Percentiles rank a stretch among this genome's conserved stretches.
Evolutionary conservation across 139 green algal genomes (phyloP).

Genomic region (Chlorella sp.): DNA sequence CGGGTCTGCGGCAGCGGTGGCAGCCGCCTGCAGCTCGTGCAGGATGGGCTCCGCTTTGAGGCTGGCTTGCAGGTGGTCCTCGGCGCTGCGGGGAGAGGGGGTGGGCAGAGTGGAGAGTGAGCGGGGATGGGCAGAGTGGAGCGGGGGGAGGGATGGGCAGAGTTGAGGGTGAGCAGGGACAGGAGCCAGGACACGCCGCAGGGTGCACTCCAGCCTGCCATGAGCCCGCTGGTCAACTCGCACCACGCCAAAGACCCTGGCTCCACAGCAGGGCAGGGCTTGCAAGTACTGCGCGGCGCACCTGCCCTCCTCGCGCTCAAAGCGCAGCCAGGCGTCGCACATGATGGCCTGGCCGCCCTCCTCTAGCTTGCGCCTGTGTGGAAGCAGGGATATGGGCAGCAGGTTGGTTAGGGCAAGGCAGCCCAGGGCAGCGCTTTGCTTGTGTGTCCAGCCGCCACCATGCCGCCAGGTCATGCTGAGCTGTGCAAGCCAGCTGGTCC

Average conservation of each 20-base stretch:
- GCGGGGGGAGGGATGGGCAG: no score
- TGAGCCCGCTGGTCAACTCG: no score
- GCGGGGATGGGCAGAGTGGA: no score
- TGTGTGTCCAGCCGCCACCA: neutral
- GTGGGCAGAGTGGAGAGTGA: neutral
- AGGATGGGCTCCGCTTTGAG: conserved; percentile 73
- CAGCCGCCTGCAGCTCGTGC: conserved; percentile 57
- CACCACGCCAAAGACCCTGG: no score
- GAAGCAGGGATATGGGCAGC: neutral
- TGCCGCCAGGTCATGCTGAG: neutral
- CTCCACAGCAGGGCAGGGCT: no score
- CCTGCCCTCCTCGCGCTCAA: conserved; percentile 86
- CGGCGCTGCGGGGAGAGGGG: conserved; percentile 21
- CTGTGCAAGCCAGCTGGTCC: neutral
- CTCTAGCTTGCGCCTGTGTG: conserved; percentile 45
- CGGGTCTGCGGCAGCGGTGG: conserved; percentile 34
- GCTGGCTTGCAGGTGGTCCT: conserved; percentile 49
- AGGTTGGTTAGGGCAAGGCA: neutral
- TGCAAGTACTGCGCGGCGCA: neutral
- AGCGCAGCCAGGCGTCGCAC: conserved; percentile 78
- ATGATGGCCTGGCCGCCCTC: conserved; percentile 61
- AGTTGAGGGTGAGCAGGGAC: no score
- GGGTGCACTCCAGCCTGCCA: no score
- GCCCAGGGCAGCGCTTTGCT: neutral
- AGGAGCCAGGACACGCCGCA: no score